These are phyloP conservation scores for Neonectria punicea DNA, from an alignment of 2,329 filamentous ascomycete species.

Conservation along the genomic window DNA sequence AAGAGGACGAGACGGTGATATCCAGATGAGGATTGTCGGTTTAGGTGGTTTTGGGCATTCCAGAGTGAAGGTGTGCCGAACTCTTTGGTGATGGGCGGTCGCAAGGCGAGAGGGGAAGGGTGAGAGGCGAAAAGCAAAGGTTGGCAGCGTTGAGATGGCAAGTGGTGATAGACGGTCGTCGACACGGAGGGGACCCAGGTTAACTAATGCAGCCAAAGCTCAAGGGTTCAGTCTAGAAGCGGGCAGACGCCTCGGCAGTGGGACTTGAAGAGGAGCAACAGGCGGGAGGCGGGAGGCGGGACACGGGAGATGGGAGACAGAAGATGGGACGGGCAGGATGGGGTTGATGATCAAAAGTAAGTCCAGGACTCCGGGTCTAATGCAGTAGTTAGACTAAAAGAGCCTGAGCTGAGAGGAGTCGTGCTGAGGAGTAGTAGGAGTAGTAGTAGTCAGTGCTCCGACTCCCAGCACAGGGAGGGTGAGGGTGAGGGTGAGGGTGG, in stretches of 20 bases:
- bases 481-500: constrained; percentile 23
- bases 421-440: neutral
- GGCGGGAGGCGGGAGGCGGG: constrained; percentile 26
- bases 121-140: neutral
- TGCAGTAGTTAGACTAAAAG: neutral
- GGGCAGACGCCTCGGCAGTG: constrained; percentile 30
- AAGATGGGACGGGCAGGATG: constrained; percentile 35
- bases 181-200: constrained; percentile 21
- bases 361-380: constrained; percentile 35
- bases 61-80: constrained; percentile 14
- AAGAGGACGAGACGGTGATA: neutral
- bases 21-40: neutral
- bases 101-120: constrained; percentile 7
- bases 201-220: constrained; percentile 11
- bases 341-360: constrained; percentile 43
- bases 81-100: constrained; percentile 2
- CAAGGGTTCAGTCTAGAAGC: constrained; percentile 22
- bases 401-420: neutral
- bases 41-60: constrained; percentile 6
- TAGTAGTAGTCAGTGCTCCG: constrained; percentile 4
- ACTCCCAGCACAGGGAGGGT: constrained; percentile 1
- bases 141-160: neutral
- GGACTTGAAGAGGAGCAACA: constrained; percentile 31
- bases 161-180: constrained; percentile 16
- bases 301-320: constrained; percentile 28